A percentile compares a stretch with the other conserved stretches of the same genome.
Evolutionary conservation across 139 green algal genomes (phyloP).

Genomic region (Dunaliella primolecta): DNA sequence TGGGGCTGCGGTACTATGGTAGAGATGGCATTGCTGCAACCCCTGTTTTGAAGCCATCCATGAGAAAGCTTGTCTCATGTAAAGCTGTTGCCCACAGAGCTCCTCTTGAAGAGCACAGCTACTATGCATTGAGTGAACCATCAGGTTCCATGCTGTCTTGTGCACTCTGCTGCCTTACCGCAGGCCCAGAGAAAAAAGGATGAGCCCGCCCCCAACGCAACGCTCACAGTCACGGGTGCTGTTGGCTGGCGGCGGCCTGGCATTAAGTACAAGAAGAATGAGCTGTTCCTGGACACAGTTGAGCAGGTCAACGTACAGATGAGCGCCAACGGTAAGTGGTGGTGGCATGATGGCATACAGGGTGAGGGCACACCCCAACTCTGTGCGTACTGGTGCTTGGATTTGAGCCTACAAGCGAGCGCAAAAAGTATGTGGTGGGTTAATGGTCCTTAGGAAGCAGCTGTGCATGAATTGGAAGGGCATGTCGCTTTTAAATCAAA

Average conservation of each 20-base stretch:
- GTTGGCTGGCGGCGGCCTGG: conserved; percentile 84
- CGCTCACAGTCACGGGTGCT: conserved; percentile 91
- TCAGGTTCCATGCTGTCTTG: too few species aligned
- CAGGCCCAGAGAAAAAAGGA: conserved; percentile 45
- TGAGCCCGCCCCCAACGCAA: conserved; percentile 72
- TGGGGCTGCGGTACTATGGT: too few species aligned
- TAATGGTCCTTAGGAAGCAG: not conserved
- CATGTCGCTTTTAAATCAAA: too few species aligned
- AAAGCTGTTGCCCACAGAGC: too few species aligned
- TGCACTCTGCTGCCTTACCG: too few species aligned
- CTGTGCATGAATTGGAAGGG: not conserved
- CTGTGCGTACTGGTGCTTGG: too few species aligned
- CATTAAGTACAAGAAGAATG: conserved; percentile 96
- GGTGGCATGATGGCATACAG: too few species aligned
- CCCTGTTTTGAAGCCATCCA: too few species aligned
- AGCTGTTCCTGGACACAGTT: conserved; percentile 91
- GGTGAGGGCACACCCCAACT: not conserved
- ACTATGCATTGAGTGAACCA: too few species aligned
- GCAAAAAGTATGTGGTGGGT: not conserved
- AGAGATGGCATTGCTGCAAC: too few species aligned
- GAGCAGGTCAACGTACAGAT: conserved; percentile 85
- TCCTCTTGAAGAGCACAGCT: too few species aligned
- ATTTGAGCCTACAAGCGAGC: not conserved
- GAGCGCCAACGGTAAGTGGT: conserved; percentile 54
- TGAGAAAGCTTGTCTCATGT: too few species aligned